Base-by-base conservation (phyloP, 148 eudicot genomes). In the Nyssa sinensis region DNA sequence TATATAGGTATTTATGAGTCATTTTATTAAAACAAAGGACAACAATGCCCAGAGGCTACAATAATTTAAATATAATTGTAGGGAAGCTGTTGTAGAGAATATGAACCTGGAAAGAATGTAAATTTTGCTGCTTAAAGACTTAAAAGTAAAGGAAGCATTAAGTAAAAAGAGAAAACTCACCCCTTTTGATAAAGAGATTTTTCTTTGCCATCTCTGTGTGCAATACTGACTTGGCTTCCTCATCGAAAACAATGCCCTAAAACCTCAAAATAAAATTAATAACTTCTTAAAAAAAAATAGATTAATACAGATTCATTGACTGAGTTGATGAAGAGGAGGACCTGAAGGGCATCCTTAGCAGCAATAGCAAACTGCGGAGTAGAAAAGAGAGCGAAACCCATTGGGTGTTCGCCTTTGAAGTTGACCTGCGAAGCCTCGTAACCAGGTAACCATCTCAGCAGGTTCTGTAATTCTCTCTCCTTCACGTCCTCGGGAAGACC, bases 141-240 rank as follows among this genome's bases (percentile, higher is more conserved):
- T 57, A 12, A 35, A 72, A 61, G 55, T 27, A 25, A 28, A 39
- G 34, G 39, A 17, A 31, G 30, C 66, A 27, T 37, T 17, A 37
- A 39, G 17, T 4, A 71, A 21, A 76, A 71, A 37, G 30, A 72
- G 60, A 66, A 41, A 69, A 72, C 89, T 70, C 66, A 94, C 98
- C 98, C 83, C 98, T 82, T 78, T 95, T 95, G 33, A 95, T 82
- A 74, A 95, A 95, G 21, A 95, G 92, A 74, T 95, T 95, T 67
- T 95, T 95, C 90, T 94, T 94, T 1, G 98, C 98, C 98, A 95
- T 95, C 86, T 95, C 98, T 1, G 91, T 87, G 79, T 90, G 98
- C 85, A 95, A 78, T 17, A 90, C 92, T 21, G 91, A 79, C 66
- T 95, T 91, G 1, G 91, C 82, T 6, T 92, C 95, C 2, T 89